Conservation (phyloP, 1,284 basidiomycete species). For the Rhizoctonia solani region DNA sequence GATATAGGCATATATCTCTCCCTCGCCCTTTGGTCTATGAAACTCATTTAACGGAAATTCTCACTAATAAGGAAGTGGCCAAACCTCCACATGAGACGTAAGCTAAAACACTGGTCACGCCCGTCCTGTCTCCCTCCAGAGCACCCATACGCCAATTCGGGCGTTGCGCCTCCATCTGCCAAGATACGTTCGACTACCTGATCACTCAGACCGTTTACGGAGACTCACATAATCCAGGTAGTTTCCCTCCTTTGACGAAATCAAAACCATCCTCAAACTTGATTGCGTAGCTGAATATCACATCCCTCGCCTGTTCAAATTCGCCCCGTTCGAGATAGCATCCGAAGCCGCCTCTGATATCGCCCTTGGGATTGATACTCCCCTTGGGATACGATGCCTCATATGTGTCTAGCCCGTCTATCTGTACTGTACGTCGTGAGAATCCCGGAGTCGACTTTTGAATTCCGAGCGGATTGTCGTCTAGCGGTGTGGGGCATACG, state of each 20-base stretch:
- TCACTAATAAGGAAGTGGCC: conserved; percentile 35
- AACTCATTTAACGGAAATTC: background rate
- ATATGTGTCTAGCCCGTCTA: conserved; percentile 54
- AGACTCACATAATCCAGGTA: conserved; percentile 63
- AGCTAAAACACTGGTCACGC: conserved; percentile 62
- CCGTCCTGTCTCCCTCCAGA: conserved; percentile 60
- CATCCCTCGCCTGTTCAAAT: conserved; percentile 52
- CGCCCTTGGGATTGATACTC: conserved; percentile 59
- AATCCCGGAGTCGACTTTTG: conserved; percentile 52
- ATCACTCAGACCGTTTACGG: background rate
- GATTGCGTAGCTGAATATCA: conserved; percentile 60
- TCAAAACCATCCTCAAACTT: conserved; percentile 61
- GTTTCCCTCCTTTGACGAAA: conserved; percentile 66
- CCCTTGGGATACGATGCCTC: conserved; percentile 63
- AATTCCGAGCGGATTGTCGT: conserved; percentile 53
- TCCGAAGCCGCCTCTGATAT: conserved; percentile 57
- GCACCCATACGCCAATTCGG: conserved; percentile 59
- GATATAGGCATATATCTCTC: conserved; percentile 64
- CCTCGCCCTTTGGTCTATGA: conserved; percentile 51
- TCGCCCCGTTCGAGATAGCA: conserved; percentile 57
- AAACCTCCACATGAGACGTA: conserved; percentile 69
- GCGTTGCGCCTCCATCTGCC: conserved; percentile 36
- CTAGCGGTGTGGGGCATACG: conserved; percentile 41
- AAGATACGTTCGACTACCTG: background rate
- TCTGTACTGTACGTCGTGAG: conserved; percentile 50